A percentile compares a stretch with the other conserved stretches of the same genome.
These are phyloP conservation scores for Haberlea rhodopensis DNA, from an alignment of 257 asterid genomes.

Conservation along the genomic window DNA sequence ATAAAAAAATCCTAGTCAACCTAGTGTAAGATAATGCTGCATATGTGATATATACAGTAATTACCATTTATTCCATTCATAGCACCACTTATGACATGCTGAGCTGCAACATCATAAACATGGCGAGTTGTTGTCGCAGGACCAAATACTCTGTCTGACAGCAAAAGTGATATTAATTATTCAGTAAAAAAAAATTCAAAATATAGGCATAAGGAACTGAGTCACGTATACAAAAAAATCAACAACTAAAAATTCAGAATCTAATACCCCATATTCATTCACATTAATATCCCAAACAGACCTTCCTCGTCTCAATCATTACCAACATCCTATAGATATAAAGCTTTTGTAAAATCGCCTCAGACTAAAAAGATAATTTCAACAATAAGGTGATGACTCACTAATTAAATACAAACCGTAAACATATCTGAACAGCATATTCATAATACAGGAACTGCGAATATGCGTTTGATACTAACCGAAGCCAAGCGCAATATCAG, in stretches of 20 bases:
- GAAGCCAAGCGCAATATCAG: constrained; percentile 54
- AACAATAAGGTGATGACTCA: background rate
- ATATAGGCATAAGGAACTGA: constrained; percentile 10
- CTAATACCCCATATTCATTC: constrained; percentile 5
- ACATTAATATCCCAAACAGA: background rate
- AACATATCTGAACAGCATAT: background rate
- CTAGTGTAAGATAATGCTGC: constrained; percentile 1
- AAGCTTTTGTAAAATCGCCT: background rate
- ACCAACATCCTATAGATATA: background rate
- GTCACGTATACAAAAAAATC: background rate
- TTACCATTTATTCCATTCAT: constrained; percentile 86
- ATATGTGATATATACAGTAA: constrained; percentile 11
- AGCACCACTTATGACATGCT: constrained; percentile 71
- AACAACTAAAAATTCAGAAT: constrained; percentile 6
- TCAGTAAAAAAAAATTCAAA: constrained; percentile 3
- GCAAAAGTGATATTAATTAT: constrained; percentile 19
- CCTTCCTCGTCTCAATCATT: background rate
- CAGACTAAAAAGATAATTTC: background rate
- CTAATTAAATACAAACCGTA: constrained; percentile 13
- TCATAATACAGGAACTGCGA: background rate
- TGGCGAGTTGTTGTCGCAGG: constrained; percentile 93
- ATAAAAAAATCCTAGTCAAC: background rate
- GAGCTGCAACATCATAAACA: constrained; percentile 87
- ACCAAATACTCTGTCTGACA: constrained; percentile 80
- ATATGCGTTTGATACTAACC: constrained; percentile 41